Evolutionary conservation across 2,329 filamentous ascomycete species (phyloP), one percentile per base, ranked within the genome.

Genomic region (Cryphonectria naterciae): DNA sequence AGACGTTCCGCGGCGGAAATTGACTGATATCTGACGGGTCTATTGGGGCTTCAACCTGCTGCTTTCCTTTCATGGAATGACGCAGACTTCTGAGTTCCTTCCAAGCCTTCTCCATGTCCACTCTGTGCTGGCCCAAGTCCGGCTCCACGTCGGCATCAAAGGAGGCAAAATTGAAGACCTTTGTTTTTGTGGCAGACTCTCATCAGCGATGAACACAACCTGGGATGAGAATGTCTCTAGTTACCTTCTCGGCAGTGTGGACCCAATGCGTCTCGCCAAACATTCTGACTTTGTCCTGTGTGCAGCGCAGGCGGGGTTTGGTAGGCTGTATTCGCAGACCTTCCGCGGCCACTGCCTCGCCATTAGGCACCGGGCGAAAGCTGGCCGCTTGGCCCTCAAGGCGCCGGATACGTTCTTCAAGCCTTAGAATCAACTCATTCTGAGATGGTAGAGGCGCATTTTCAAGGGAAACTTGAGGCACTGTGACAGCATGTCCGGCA

Each of bases 1-100:
- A 83, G 0, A 87, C 72, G 0, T 77, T 77, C 13, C 79, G 77
- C 0, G 77, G 60, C 0, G 84, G 83, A 13, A 85, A 79, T 3
- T 79, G 77, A 52, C 78, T 76, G 19, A 85, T 25, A 32, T 67
- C 54, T 46, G 37, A 43, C 8, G 61, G 32, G 25, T 35, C 54
- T n/a, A 60, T 15, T 17, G 54, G 39, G 5, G 54, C 65, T n/a
- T 60, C 54, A 8, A 17, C 32, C 52, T 66, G 46, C 28, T 56
- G 54, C n/a, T 32, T 17, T 60, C 25, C 54, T 49, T 61, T 67
- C 15, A 67, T 32, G 4, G 54, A 19, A 10, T 60, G 2, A 17
- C 65, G 65, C 22, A 67, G 13, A 4, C 7, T 67, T 49, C 56
- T 46, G 10, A 67, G 54, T 17, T 61, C 54, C 10, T 49, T 61